Conservation (phyloP, 176 grass and related monocot species). For the Eleusine coracana region DNA sequence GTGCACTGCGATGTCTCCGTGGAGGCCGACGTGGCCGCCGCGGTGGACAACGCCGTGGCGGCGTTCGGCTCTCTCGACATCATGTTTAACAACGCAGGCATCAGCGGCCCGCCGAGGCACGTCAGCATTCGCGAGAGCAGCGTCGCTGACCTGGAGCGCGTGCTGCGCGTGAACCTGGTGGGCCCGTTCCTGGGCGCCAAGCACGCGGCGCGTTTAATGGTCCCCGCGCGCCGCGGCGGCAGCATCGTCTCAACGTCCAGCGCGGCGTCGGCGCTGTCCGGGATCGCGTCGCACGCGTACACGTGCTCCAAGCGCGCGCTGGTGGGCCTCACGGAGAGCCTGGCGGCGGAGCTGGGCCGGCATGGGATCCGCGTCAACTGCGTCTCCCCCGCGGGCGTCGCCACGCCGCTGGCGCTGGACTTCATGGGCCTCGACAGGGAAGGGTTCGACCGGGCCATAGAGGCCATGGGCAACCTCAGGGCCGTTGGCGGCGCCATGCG, state of each 20-base stretch:
- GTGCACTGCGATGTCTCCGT: slow-evolving; percentile 36
- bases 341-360: slow-evolving; percentile 45
- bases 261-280: slow-evolving; percentile 11
- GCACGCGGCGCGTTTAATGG: slow-evolving; percentile 57
- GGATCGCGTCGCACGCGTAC: slow-evolving; percentile 32
- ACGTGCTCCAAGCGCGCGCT: slow-evolving; percentile 42
- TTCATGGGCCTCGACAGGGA: no score
- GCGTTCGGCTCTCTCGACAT: slow-evolving; percentile 49
- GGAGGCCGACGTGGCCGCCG: slow-evolving; percentile 40
- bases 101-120: slow-evolving; percentile 39
- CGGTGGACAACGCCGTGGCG: slow-evolving; percentile 48
- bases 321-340: slow-evolving; percentile 41
- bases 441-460: no score
- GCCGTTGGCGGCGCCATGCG: no score
- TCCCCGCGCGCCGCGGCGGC: slow-evolving; percentile 27
- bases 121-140: slow-evolving; percentile 41
- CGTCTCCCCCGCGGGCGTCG: slow-evolving; percentile 33
- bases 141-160: slow-evolving; percentile 42
- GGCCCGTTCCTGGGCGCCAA: slow-evolving; percentile 55
- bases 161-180: slow-evolving; percentile 43
- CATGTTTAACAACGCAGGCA: slow-evolving; percentile 71
- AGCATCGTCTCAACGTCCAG: slow-evolving; percentile 55
- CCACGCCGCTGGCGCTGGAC: slow-evolving; percentile 21
- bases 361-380: slow-evolving; percentile 57
- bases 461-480: no score